Evolutionary conservation across 2,329 filamentous ascomycete species (phyloP).

Genomic region (Alternaria sp.): DNA sequence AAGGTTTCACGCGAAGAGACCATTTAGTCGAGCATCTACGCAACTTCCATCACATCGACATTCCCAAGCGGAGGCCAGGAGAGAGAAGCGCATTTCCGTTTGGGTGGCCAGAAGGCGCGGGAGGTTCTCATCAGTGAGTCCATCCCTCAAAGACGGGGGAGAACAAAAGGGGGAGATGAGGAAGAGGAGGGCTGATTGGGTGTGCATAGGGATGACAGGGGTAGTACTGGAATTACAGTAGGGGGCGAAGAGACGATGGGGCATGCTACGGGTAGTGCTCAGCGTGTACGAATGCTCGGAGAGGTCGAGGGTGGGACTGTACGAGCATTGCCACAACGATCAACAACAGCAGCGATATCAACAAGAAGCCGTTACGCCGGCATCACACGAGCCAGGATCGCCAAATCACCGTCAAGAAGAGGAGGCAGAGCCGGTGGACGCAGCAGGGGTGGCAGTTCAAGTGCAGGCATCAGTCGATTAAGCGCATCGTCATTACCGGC

Average conservation of each 20-base stretch:
- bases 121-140: slow-evolving; percentile 5
- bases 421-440: slow-evolving; percentile 8
- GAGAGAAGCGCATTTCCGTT: slow-evolving; percentile 43
- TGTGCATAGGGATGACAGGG: slow-evolving; percentile 1
- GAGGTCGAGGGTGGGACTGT: slow-evolving; percentile 1
- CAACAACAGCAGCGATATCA: neutral
- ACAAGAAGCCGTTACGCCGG: neutral
- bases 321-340: neutral
- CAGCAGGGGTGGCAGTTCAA: slow-evolving; percentile 9
- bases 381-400: slow-evolving; percentile 1
- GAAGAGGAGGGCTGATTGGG: slow-evolving; percentile 11
- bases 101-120: slow-evolving; percentile 28
- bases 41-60: slow-evolving; percentile 62
- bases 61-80: slow-evolving; percentile 50
- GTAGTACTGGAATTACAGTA: neutral
- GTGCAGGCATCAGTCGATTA: slow-evolving; percentile 1
- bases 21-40: slow-evolving; percentile 66
- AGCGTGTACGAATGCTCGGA: neutral
- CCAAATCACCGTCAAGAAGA: slow-evolving; percentile 10
- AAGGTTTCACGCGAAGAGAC: slow-evolving; percentile 65
- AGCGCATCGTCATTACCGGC: neutral
- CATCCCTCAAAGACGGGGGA: neutral
- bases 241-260: neutral
- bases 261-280: neutral
- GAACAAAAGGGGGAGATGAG: slow-evolving; percentile 2